Evolutionary conservation across 2,329 filamentous ascomycete species (phyloP).

Genomic region (Cladophialophora psammophila): DNA sequence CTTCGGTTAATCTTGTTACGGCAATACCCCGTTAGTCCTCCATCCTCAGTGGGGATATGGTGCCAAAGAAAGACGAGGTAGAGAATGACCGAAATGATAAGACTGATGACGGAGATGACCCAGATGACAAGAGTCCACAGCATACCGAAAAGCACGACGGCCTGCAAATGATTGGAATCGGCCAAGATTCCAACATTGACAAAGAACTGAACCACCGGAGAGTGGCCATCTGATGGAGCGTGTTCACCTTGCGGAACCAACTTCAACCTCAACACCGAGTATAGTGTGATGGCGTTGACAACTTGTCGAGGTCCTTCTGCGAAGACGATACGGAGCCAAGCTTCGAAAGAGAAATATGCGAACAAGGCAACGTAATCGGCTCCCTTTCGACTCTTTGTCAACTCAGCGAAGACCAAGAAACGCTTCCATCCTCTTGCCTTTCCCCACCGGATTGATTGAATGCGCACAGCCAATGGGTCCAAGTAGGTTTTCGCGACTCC

Average conservation of each 20-base stretch:
- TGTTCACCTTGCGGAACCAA: slow-evolving; percentile 69
- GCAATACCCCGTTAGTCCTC: slow-evolving; percentile 83
- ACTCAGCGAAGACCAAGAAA: slow-evolving; percentile 88
- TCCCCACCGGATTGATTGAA: slow-evolving; percentile 81
- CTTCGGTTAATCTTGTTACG: slow-evolving; percentile 88
- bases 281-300: slow-evolving; percentile 87
- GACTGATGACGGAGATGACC: slow-evolving; percentile 77
- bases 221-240: slow-evolving; percentile 63
- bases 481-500: slow-evolving; percentile 92
- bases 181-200: slow-evolving; percentile 78
- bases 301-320: slow-evolving; percentile 92
- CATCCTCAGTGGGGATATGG: slow-evolving; percentile 83
- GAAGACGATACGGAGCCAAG: slow-evolving; percentile 86
- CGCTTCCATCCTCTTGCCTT: slow-evolving; percentile 80
- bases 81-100: slow-evolving; percentile 77
- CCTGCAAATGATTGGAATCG: slow-evolving; percentile 76
- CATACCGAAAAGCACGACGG: slow-evolving; percentile 87
- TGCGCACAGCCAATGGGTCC: slow-evolving; percentile 81
- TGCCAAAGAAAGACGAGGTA: slow-evolving; percentile 92
- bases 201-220: slow-evolving; percentile 77
- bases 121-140: slow-evolving; percentile 89
- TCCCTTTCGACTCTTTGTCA: slow-evolving; percentile 91
- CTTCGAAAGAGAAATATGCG: slow-evolving; percentile 83
- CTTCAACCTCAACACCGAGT: slow-evolving; percentile 79
- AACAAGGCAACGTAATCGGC: slow-evolving; percentile 90